Base-by-base conservation (phyloP, 2,329 filamentous ascomycete genomes). In the Trichoderma hamatum region DNA sequence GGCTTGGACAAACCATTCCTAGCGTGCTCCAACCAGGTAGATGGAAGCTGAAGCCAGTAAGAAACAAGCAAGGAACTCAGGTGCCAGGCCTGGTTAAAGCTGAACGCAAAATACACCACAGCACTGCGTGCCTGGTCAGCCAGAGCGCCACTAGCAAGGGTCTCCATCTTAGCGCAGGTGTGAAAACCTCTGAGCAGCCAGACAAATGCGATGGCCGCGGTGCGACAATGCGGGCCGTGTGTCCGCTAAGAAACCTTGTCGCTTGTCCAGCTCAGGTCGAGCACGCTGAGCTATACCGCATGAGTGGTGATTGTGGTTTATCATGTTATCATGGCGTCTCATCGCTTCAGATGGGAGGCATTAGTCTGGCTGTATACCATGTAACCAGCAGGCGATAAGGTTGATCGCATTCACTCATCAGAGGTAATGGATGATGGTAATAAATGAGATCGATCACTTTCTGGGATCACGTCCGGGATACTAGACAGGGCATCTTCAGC, bases 111-210 rank as follows among this genome's bases (percentile, higher is more conserved):
- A 65, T 43, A 30, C 16, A 43, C 39, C n/a, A 43, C 19, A 16
- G 9, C 32, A 10, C 36, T 55, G 49, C 26, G 62, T 65, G 19
- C 61, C 61, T 66, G 51, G 51, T 26, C 34, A 32, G 62, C 5
- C 9, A n/a, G 16, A 58, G 26, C 43, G 34, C 52, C 28, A 49
- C 63, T 66, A 67, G 30, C 54, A 58, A 34, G 39, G 52, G 32
- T 66, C n/a, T 19, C 30, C 52, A 55, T 43, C 63, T 66, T 58
- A 58, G 63, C 36, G 63, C 63, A 66, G 52, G 63, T 34, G 52
- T 58, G 52, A 58, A 43, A 58, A 49, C 52, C 63, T 16, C 19
- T 58, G 63, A 66, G 64, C 63, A 34, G 46, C 52, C 39, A 49
- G n/a, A 26, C n/a, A 34, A 28, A 26, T 26, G 51, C 52, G 34